Evolutionary conservation across 2,329 filamentous ascomycete genomes (phyloP), one percentile per base, ranked within the genome.

Genomic region (Diaporthe capsici): DNA sequence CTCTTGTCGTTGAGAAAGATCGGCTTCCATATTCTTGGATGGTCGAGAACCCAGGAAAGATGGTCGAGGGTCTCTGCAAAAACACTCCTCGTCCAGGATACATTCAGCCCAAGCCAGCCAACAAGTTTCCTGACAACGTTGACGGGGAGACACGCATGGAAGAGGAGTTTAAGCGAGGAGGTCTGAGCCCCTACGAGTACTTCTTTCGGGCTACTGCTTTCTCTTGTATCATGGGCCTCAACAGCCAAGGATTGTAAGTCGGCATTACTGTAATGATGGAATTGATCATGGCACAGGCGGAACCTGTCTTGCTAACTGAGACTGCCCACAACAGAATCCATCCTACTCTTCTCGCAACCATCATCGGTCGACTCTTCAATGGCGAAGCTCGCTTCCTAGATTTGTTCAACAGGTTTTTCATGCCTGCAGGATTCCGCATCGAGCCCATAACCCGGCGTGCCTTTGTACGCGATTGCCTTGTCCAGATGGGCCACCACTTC

Each of bases 11-110:
- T 12, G 25, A 65, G 10, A 37, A 37, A 39, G 6, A 20, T n/a
- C 28, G 3, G 15, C 53, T 70, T 4, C 71, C 71, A 34, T 73
- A 70, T 25, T 73, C 71, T 34, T 76, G 61, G 71, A 73, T 73
- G 71, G 13, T 63, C 28, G 42, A 70, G 25, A 55, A 73, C 25
- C 61, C 74, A 28, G 61, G 74, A 4, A 15, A 44, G 1, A n/a
- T 57, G 22, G 4, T 61, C 22, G 5, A 55, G 25, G 4, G 8
- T 7, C 13, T 44, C 13, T 34, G 8, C 49, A 15, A 8, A 20
- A 47, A 47, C 3, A 25, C 3, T 12, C 25, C 12, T 53, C 28
- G 10, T 2, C 60, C 71, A 31, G n/a, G 2, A 37, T 4, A 2
- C 42, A 2, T 60, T 39, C 10, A 9, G 4, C n/a, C 34, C 25